Percentiles rank a stretch among this genome's conserved stretches.
phyloP scores from a whole-genome alignment of 2,329 filamentous ascomycete genomes.

The Pseudogymnoascus sp. region DNA sequence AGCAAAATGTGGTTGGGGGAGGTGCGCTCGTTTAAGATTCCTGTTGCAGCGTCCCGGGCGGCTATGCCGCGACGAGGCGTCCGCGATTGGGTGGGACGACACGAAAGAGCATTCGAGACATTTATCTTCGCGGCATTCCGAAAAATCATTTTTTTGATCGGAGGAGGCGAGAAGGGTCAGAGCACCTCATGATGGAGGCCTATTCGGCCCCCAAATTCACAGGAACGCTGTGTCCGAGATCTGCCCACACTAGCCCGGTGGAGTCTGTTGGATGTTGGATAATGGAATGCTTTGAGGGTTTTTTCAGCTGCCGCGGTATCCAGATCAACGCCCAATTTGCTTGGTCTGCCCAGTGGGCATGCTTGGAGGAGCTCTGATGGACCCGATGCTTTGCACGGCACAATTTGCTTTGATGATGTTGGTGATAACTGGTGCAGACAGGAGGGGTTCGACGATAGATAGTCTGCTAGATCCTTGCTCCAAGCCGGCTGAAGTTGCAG shows the following conservation, averaged over 20 bases:
- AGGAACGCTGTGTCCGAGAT: not conserved
- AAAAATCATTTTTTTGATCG: not conserved
- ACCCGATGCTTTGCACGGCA: not conserved
- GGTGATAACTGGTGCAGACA: not conserved
- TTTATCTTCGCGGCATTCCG: not conserved
- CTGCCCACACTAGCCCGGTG: slow-evolving; percentile 1
- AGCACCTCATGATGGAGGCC: not conserved
- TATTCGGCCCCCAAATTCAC: not conserved
- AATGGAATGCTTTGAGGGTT: not conserved
- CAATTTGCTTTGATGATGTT: not conserved
- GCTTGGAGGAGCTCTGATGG: not conserved
- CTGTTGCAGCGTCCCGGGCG: not conserved
- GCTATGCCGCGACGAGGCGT: slow-evolving; percentile 4
- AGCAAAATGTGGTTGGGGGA: not conserved
- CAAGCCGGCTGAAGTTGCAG: not conserved
- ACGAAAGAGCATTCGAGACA: not conserved
- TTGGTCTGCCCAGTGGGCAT: not conserved
- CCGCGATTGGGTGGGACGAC: not conserved
- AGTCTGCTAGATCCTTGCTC: not conserved
- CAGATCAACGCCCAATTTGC: not conserved
- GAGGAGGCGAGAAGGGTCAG: not conserved
- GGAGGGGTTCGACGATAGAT: not conserved
- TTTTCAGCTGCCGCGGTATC: not conserved
- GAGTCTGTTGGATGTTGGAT: slow-evolving; percentile 6
- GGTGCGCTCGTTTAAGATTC: not conserved